Evolutionary conservation across 257 asterid species (phyloP).

Genomic region (Galeopsis tetrahit): DNA sequence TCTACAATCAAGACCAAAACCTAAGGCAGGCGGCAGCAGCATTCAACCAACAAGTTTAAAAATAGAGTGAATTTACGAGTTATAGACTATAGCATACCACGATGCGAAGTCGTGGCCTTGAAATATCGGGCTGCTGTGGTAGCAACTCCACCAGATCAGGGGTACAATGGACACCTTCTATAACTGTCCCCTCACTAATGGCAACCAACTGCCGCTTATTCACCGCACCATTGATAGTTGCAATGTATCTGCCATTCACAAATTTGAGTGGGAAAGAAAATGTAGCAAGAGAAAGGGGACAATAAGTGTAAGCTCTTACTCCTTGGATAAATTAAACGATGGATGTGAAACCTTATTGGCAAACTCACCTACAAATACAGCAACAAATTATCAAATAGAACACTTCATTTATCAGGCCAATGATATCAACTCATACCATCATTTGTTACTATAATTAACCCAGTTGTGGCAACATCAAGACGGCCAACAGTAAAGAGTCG

Average conservation of each 20-base stretch:
- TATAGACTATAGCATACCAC: constrained; percentile 62
- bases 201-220: constrained; percentile 71
- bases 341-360: constrained; percentile 94
- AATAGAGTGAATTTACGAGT: not conserved
- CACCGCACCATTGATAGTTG: constrained; percentile 74
- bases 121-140: constrained; percentile 78
- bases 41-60: not conserved
- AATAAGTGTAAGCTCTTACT: constrained; percentile 59
- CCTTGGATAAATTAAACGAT: constrained; percentile 88
- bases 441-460: constrained; percentile 92
- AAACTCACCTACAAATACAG: constrained; percentile 74
- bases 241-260: constrained; percentile 69
- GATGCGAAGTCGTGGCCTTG: constrained; percentile 82
- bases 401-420: constrained; percentile 19
- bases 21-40: not conserved
- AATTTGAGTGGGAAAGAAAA: constrained; percentile 7
- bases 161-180: constrained; percentile 82
- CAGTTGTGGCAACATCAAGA: constrained; percentile 96
- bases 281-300: constrained; percentile 24
- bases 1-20: constrained; percentile 4
- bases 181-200: constrained; percentile 80
- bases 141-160: constrained; percentile 91
- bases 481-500: constrained; percentile 97
- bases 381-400: constrained; percentile 21
- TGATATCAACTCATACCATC: constrained; percentile 61